Conservation (phyloP, 1,284 basidiomycete genomes). For the Irpex rosettiformis region DNA sequence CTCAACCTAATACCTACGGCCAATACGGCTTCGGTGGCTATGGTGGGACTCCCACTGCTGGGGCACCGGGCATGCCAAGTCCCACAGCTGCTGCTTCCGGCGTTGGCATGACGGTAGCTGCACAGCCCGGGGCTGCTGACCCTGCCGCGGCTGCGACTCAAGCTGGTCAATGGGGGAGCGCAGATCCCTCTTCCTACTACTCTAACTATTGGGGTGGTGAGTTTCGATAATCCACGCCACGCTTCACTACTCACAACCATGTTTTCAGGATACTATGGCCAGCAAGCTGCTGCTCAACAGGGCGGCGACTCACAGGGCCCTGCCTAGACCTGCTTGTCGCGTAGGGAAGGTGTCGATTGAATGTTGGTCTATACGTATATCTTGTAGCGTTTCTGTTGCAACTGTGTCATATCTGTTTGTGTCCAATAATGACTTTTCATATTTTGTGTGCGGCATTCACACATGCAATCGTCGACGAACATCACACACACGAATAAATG, state of each 20-base stretch:
- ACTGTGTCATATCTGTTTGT: constrained; percentile 1
- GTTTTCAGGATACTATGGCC: constrained; percentile 68
- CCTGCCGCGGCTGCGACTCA: constrained; percentile 46
- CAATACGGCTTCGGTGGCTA: constrained; percentile 79
- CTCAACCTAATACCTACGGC: constrained; percentile 73
- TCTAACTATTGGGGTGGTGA: constrained; percentile 81
- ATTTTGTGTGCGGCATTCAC: no score
- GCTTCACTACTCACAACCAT: background rate
- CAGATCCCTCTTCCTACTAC: constrained; percentile 73
- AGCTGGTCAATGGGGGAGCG: constrained; percentile 64
- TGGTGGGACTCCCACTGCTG: constrained; percentile 61
- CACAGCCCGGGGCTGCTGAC: constrained; percentile 55
- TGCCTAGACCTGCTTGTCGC: constrained; percentile 34
- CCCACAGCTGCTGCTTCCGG: constrained; percentile 41
- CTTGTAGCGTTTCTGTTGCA: constrained; percentile 14
- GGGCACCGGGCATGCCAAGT: constrained; percentile 68
- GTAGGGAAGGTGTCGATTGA: background rate
- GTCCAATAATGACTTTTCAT: background rate
- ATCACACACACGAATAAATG: background rate
- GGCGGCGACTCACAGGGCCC: constrained; percentile 54
- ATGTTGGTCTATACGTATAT: background rate
- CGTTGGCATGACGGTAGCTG: constrained; percentile 51
- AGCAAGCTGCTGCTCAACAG: constrained; percentile 61
- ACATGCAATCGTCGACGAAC: background rate
- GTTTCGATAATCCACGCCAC: constrained; percentile 24